phyloP scores from a whole-genome alignment of 164 flowering plant genomes.

The Magnolia sinica region DNA sequence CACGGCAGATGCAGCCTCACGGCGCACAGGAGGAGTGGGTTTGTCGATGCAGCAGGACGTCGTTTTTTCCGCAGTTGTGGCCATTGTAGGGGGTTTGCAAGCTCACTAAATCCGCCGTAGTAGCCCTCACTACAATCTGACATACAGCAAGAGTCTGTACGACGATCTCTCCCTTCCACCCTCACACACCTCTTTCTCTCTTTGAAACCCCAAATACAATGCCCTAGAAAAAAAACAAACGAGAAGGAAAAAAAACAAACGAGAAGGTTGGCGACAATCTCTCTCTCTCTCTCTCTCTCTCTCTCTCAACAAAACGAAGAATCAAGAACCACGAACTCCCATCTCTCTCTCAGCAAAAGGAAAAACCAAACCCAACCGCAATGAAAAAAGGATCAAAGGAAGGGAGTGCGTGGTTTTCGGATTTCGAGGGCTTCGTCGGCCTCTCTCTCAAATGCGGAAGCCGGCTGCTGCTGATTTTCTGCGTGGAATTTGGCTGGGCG shows the following conservation, averaged over 20 bases:
- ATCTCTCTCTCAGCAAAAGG: no score
- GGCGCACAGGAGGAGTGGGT: slow-evolving; percentile 6
- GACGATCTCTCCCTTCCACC: slow-evolving; percentile 7
- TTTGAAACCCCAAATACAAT: background rate
- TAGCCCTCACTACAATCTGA: slow-evolving; percentile 50
- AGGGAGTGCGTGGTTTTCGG: no score
- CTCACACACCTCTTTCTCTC: slow-evolving; percentile 6
- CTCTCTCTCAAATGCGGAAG: no score
- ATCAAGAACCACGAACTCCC: no score
- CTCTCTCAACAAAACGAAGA: no score
- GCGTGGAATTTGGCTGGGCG: no score
- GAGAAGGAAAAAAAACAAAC: background rate
- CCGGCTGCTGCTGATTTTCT: no score
- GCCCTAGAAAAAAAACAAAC: background rate
- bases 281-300: no score
- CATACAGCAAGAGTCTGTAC: slow-evolving; percentile 59
- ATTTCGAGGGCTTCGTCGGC: no score
- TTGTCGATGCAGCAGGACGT: slow-evolving; percentile 32
- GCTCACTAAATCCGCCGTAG: slow-evolving; percentile 72
- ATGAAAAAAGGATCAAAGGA: no score
- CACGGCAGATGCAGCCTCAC: slow-evolving; percentile 18
- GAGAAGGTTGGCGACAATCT: background rate
- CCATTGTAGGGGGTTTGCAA: slow-evolving; percentile 84
- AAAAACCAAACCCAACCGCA: no score
- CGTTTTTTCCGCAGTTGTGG: slow-evolving; percentile 88